A percentile compares a stretch with the other conserved stretches of the same genome.
phyloP scores from a whole-genome alignment of 2,329 filamentous ascomycete species.

The Aspergillus japonicus region DNA sequence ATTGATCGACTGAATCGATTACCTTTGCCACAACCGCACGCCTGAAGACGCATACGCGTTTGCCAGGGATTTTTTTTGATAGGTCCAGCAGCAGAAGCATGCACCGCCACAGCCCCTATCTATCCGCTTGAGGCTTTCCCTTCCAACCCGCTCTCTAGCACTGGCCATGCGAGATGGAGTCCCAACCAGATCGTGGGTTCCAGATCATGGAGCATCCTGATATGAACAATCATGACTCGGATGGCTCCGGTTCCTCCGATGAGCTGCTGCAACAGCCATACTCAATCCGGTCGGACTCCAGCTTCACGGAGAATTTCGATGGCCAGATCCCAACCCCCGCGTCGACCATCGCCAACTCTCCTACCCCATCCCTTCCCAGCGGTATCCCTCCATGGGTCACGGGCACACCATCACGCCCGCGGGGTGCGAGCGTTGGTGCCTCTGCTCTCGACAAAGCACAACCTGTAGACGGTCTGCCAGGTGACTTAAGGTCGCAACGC shows the following conservation, averaged over 20 bases:
- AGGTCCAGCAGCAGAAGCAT: constrained; percentile 3
- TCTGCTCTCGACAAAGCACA: constrained; percentile 41
- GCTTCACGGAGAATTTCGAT: constrained; percentile 33
- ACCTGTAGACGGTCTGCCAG: constrained; percentile 29
- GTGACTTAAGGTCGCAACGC: constrained; percentile 57
- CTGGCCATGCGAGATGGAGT: constrained; percentile 21
- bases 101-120: constrained; percentile 34
- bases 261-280: constrained; percentile 40
- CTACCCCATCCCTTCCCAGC: constrained; percentile 27
- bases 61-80: neutral
- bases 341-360: constrained; percentile 36
- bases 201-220: constrained; percentile 46
- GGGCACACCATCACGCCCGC: constrained; percentile 39
- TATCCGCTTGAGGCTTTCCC: constrained; percentile 15
- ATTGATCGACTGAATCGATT: neutral
- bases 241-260: constrained; percentile 44
- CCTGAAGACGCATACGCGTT: neutral
- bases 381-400: constrained; percentile 37
- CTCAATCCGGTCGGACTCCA: constrained; percentile 31
- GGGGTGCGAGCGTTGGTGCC: constrained; percentile 44
- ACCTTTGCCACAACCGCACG: neutral
- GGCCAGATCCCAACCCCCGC: constrained; percentile 30
- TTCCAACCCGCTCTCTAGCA: constrained; percentile 18
- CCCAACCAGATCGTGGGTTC: constrained; percentile 21
- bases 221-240: constrained; percentile 40